Evolutionary conservation across 139 green algal genomes (phyloP).

Genomic region (Coelastrella sp.): DNA sequence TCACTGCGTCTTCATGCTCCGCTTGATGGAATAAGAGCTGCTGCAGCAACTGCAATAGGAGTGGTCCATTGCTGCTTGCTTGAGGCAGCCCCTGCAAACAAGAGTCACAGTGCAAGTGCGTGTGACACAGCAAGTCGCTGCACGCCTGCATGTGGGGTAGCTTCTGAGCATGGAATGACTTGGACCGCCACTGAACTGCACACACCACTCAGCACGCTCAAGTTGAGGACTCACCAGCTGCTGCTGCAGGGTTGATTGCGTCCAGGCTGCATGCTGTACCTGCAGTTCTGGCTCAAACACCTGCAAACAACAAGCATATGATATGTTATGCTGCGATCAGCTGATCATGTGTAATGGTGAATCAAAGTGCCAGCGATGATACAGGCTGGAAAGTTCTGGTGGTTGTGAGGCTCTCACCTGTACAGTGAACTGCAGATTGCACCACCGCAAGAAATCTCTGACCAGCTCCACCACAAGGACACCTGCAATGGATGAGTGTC

Average conservation of each 20-base stretch:
- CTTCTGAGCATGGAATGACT: too few species aligned
- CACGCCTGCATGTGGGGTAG: too few species aligned
- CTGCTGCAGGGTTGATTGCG: neutral
- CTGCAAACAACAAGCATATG: neutral
- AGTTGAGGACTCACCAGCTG: too few species aligned
- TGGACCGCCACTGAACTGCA: too few species aligned
- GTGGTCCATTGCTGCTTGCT: neutral
- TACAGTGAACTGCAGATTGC: conserved; percentile 54
- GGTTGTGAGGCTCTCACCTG: conserved; percentile 38
- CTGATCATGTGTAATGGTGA: too few species aligned
- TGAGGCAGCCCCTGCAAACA: neutral
- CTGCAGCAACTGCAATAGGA: conserved; percentile 30
- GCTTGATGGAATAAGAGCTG: too few species aligned
- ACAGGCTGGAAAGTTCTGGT: too few species aligned
- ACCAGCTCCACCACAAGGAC: conserved; percentile 50
- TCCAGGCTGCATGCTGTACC: neutral
- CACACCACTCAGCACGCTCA: too few species aligned
- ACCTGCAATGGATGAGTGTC: conserved; percentile 38
- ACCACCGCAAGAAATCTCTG: conserved; percentile 57
- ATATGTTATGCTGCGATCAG: too few species aligned
- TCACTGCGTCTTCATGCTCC: too few species aligned
- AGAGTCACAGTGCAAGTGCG: neutral
- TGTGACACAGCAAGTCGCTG: neutral
- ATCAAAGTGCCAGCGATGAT: too few species aligned
- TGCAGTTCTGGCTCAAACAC: conserved; percentile 51